Conservation (phyloP, 768 basidiomycete species). For the Dentipellis sp. region DNA sequence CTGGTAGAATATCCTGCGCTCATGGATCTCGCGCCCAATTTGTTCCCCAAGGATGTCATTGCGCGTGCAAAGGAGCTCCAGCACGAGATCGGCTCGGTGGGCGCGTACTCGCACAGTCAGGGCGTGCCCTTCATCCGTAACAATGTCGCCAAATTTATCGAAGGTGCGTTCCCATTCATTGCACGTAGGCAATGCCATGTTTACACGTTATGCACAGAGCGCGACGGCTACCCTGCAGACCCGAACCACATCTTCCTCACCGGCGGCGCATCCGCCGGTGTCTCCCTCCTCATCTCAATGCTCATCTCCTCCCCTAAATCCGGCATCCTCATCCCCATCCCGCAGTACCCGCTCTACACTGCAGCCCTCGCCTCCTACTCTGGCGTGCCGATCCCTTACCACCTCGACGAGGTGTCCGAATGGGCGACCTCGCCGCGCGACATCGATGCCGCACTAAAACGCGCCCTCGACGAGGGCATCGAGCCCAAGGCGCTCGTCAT, state of each 20-base stretch:
- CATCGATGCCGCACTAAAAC: conserved; percentile 57
- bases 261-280: conserved; percentile 88
- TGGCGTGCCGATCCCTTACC: conserved; percentile 80
- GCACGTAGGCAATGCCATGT: not conserved
- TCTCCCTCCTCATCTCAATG: conserved; percentile 78
- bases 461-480: conserved; percentile 52
- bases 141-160: conserved; percentile 84
- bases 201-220: conserved; percentile 39
- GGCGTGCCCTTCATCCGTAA: conserved; percentile 84
- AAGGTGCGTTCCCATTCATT: conserved; percentile 38
- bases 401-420: conserved; percentile 70
- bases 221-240: conserved; percentile 81
- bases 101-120: conserved; percentile 94
- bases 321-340: conserved; percentile 91
- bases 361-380: conserved; percentile 82
- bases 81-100: conserved; percentile 82
- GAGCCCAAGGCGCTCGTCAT: conserved; percentile 81
- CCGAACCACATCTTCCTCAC: conserved; percentile 91
- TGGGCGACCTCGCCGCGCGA: conserved; percentile 76
- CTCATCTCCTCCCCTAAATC: conserved; percentile 58
- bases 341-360: conserved; percentile 97
- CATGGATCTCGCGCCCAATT: conserved; percentile 60
- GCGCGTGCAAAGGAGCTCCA: conserved; percentile 75
- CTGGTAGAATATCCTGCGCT: conserved; percentile 89
- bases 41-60: conserved; percentile 82